Percentiles rank a stretch among this genome's conserved stretches.
Conservation (phyloP, 2,329 filamentous ascomycete species). For the Fonsecaea multimorphosa region DNA sequence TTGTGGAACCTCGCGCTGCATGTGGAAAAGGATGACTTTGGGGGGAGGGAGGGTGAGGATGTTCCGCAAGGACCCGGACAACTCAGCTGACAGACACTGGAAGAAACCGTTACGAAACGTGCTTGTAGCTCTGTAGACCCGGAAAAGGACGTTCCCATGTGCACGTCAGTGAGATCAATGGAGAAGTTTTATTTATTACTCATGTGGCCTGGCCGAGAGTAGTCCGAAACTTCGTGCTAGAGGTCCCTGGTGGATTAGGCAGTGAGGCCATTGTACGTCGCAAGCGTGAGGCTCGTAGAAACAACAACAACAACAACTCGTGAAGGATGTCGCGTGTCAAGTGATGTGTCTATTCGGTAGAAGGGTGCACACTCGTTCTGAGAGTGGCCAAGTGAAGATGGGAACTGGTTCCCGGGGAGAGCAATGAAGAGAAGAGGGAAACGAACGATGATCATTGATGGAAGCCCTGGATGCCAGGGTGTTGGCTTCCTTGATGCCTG, state of each 20-base stretch:
- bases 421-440: background rate
- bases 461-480: background rate
- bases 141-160: background rate
- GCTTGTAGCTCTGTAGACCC: background rate
- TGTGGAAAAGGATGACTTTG: background rate
- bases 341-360: background rate
- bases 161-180: background rate
- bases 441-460: background rate
- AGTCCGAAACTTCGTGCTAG: background rate
- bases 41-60: background rate
- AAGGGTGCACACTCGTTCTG: background rate
- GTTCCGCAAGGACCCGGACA: constrained; percentile 7
- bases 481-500: background rate
- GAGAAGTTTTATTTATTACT: background rate
- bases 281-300: background rate
- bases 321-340: constrained; percentile 5
- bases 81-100: constrained; percentile 1
- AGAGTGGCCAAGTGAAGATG: background rate
- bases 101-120: background rate
- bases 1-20: background rate
- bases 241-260: background rate
- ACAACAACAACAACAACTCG: background rate
- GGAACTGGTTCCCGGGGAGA: background rate
- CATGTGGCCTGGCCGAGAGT: background rate
- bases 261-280: background rate